Evolutionary conservation across 2,329 filamentous ascomycete genomes (phyloP).

Genomic region (Ascochyta lentis): DNA sequence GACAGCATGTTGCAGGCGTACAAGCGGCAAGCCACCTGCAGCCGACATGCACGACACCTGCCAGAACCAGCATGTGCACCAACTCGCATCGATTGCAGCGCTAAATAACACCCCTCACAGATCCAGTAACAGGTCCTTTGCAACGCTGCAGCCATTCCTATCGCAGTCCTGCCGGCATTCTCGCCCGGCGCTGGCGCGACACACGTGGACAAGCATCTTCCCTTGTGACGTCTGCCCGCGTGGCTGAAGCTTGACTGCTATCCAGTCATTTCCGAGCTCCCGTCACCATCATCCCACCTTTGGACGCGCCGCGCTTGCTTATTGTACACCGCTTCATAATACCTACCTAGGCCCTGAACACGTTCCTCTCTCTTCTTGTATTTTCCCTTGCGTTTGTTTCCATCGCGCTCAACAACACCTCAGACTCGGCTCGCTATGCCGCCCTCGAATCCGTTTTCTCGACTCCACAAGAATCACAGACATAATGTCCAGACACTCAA

Average conservation of each 20-base stretch:
- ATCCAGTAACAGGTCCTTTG: constrained; percentile 9
- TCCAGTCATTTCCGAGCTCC: constrained; percentile 13
- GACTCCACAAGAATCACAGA: constrained; percentile 36
- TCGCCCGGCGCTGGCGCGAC: constrained; percentile 7
- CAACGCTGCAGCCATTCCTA: constrained; percentile 5
- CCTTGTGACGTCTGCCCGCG: constrained; percentile 20
- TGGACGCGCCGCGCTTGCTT: constrained; percentile 5
- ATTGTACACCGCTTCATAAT: constrained; percentile 15
- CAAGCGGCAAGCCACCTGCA: constrained; percentile 14
- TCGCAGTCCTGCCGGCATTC: constrained; percentile 6
- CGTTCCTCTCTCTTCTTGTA: background rate
- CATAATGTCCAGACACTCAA: constrained; percentile 65
- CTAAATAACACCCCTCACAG: constrained; percentile 22
- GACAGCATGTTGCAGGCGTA: background rate
- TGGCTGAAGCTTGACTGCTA: constrained; percentile 17
- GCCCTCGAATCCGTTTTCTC: constrained; percentile 32
- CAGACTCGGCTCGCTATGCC: constrained; percentile 24
- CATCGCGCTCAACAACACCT: background rate
- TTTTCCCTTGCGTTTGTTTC: background rate
- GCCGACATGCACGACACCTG: constrained; percentile 7
- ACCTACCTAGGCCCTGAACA: background rate
- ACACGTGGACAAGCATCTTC: constrained; percentile 10
- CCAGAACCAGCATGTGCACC: constrained; percentile 16
- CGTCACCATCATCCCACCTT: constrained; percentile 15
- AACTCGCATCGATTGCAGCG: constrained; percentile 17